phyloP scores from a whole-genome alignment of 352 stramenopile species.

The Phytophthora niederhauseri region DNA sequence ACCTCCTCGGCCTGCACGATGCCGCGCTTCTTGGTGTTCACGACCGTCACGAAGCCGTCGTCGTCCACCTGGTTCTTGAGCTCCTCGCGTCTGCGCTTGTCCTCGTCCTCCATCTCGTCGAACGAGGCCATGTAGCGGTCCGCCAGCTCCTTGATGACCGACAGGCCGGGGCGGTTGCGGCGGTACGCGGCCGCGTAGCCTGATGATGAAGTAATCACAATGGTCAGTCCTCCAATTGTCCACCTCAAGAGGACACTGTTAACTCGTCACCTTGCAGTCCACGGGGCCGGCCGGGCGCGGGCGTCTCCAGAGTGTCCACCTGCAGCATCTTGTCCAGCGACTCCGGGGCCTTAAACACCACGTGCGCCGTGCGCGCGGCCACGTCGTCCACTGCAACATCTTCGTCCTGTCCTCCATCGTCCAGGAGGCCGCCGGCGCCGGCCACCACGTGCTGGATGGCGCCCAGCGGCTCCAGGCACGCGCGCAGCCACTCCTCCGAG shows the following conservation, averaged over 20 bases:
- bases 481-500: slow-evolving; percentile 63
- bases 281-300: slow-evolving; percentile 21
- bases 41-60: slow-evolving; percentile 84
- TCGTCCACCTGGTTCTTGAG: slow-evolving; percentile 83
- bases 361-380: slow-evolving; percentile 52
- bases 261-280: slow-evolving; percentile 44
- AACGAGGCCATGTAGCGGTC: slow-evolving; percentile 84
- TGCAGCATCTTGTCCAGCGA: slow-evolving; percentile 63
- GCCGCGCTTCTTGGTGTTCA: slow-evolving; percentile 83
- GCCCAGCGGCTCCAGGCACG: slow-evolving; percentile 53
- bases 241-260: background rate
- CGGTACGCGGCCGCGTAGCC: slow-evolving; percentile 71
- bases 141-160: slow-evolving; percentile 65
- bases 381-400: slow-evolving; percentile 24
- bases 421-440: slow-evolving; percentile 12
- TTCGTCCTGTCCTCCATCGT: slow-evolving; percentile 21
- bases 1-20: slow-evolving; percentile 54
- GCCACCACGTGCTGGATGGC: slow-evolving; percentile 67
- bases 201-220: slow-evolving; percentile 10
- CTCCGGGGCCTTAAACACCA: slow-evolving; percentile 78
- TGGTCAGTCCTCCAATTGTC: background rate
- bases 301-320: slow-evolving; percentile 45
- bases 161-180: slow-evolving; percentile 67
- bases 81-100: slow-evolving; percentile 63
- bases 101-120: slow-evolving; percentile 70